Evolutionary conservation across 768 basidiomycete species (phyloP), one percentile per base, ranked within the genome.

Genomic region (Kwoniella bestiolae): DNA sequence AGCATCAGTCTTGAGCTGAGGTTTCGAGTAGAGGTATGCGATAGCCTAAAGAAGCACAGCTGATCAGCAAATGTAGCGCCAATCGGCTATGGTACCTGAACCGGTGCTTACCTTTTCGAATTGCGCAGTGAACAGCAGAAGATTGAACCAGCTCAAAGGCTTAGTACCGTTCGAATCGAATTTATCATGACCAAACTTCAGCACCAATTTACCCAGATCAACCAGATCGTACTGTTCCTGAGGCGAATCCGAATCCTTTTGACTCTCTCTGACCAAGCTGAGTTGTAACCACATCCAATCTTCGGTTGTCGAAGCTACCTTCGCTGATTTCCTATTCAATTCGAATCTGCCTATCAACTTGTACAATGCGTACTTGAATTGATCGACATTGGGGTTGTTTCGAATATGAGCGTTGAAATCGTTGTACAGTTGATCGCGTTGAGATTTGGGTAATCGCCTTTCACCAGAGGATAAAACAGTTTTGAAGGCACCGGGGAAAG

Each of bases 221-320:
- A 71, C 68, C 14, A 83, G 69, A 35, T 78, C 77, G 82, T 65
- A 90, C 85, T 69, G 91, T 88, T 83, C 82, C n/a, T 70, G 90
- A 34, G 89, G 87, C 70, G 91, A 89, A 7, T 91, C 91, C 18
- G 62, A 47, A 16, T 63, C 68, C 34, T 60, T 61, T 25, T 55
- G 29, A 32, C 46, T 65, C 60, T 96, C 92, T 0, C 90, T 84
- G 5, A 83, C 91, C 87, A 97, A 90, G 1, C 89, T 85, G 14
- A 98, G 85, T 82, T 99, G 94, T 84, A 94, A 89, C 95, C 95
- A 99, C 35, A 97, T 84, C 95, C 95, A 99, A 80, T 99, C 96
- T 79, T 97, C 96, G 2, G 92, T 94, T 1, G 94, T 94, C 9
- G 86, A 86, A 0, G 94, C 97, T 4, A 97, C 92, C 44, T 88